These are phyloP conservation scores for Termitomyces sp. DNA, from an alignment of 768 basidiomycete genomes.

Conservation along the genomic window DNA sequence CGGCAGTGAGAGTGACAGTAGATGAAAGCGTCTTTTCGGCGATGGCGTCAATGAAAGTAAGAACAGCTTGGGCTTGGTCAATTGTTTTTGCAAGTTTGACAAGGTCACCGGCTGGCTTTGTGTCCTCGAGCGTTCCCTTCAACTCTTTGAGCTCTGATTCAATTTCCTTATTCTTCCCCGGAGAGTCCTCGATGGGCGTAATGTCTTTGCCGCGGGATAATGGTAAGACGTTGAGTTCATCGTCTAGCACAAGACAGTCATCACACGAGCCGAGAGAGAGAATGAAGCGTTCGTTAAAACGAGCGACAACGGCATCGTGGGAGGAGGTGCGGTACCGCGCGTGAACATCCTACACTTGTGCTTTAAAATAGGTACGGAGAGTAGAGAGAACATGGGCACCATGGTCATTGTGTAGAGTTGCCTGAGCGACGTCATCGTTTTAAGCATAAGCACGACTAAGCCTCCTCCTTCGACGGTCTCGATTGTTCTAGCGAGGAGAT, in stretches of 20 bases:
- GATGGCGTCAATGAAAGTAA: constrained; percentile 93
- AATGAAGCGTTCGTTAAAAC: constrained; percentile 99
- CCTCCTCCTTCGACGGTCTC: constrained; percentile 98
- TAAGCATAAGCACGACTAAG: constrained; percentile 80
- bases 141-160: constrained; percentile 72
- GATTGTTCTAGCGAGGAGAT: constrained; percentile 91
- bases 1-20: constrained; percentile 92
- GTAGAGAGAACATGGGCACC: constrained; percentile 26
- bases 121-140: constrained; percentile 71
- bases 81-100: constrained; percentile 87
- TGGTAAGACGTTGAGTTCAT: constrained; percentile 96
- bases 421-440: constrained; percentile 90
- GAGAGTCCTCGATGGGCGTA: constrained; percentile 46
- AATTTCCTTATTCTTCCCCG: constrained; percentile 28
- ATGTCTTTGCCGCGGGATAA: constrained; percentile 96
- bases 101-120: constrained; percentile 83
- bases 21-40: constrained; percentile 90
- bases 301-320: constrained; percentile 82
- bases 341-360: constrained; percentile 78
- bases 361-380: neutral
- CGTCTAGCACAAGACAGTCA: constrained; percentile 92
- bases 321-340: constrained; percentile 89
- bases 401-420: constrained; percentile 92
- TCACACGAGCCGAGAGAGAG: constrained; percentile 90
- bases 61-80: constrained; percentile 90